These are phyloP conservation scores for Ajuga reptans DNA, from an alignment of 305 asterid species.

Conservation along the genomic window DNA sequence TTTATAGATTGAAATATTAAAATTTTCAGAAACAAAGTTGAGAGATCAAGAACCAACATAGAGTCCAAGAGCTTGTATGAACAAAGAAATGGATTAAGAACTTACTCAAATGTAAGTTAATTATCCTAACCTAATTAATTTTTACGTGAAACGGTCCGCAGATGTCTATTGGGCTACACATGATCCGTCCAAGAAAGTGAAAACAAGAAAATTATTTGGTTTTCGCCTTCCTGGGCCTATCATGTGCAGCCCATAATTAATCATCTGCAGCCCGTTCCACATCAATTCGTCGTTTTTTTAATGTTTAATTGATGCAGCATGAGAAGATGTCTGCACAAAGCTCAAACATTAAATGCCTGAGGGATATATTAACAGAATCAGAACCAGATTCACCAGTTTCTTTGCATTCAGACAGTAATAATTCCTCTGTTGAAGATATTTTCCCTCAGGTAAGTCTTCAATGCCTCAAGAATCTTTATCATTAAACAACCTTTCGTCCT, in stretches of 20 bases:
- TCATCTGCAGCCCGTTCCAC: background rate
- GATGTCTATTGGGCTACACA: background rate
- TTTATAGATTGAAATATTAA: background rate
- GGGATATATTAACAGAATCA: conserved; percentile 69
- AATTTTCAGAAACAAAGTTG: conserved; percentile 26
- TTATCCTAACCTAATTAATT: too few relatives aligned
- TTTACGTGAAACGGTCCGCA: too few relatives aligned
- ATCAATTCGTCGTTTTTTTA: conserved; percentile 8
- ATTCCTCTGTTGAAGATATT: conserved; percentile 35
- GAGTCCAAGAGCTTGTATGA: conserved; percentile 21
- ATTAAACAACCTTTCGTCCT: too few relatives aligned
- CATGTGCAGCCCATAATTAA: background rate
- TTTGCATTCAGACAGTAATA: conserved; percentile 24
- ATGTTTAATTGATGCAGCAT: conserved; percentile 29
- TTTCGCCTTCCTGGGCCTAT: background rate
- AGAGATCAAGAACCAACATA: conserved; percentile 25
- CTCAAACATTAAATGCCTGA: conserved; percentile 50
- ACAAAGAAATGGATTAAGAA: conserved; percentile 18
- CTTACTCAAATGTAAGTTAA: conserved; percentile 42
- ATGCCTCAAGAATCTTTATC: background rate
- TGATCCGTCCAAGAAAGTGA: background rate
- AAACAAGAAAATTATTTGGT: too few relatives aligned
- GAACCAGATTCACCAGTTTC: conserved; percentile 51
- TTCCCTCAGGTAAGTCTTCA: conserved; percentile 42
- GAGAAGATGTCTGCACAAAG: conserved; percentile 32